These are phyloP conservation scores for Podaxis sp. DNA, from an alignment of 768 basidiomycete genomes.

Conservation along the genomic window DNA sequence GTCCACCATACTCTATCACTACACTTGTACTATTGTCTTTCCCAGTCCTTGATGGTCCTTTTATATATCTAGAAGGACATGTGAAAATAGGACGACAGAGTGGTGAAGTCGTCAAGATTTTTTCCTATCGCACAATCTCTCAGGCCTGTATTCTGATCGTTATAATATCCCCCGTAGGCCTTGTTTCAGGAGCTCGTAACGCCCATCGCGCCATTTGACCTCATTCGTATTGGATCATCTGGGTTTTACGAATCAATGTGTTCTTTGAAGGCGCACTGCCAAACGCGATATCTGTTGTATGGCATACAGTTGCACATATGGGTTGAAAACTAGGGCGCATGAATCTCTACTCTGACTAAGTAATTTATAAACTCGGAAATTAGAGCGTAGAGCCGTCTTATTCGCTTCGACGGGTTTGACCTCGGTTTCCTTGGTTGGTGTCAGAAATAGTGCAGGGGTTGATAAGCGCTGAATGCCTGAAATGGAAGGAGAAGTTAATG, in stretches of 20 bases:
- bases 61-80: too few relatives aligned
- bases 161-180: not conserved
- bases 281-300: not conserved
- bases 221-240: not conserved
- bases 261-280: not conserved
- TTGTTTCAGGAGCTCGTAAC: not conserved
- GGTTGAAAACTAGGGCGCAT: too few relatives aligned
- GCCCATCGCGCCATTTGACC: not conserved
- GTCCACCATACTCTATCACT: too few relatives aligned
- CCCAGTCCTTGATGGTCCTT: too few relatives aligned
- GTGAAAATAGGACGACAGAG: too few relatives aligned
- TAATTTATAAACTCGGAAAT: too few relatives aligned
- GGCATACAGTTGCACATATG: too few relatives aligned
- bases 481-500: constrained; percentile 4
- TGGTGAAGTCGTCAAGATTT: too few relatives aligned
- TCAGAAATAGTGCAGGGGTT: not conserved
- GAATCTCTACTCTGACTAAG: too few relatives aligned
- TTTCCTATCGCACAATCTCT: not conserved
- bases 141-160: not conserved
- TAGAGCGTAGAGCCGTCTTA: not conserved
- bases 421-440: too few relatives aligned
- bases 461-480: not conserved
- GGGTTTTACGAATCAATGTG: not conserved
- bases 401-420: not conserved
- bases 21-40: too few relatives aligned